Conservation (phyloP, 1,284 basidiomycete species). For the Macrocybe sp. region DNA sequence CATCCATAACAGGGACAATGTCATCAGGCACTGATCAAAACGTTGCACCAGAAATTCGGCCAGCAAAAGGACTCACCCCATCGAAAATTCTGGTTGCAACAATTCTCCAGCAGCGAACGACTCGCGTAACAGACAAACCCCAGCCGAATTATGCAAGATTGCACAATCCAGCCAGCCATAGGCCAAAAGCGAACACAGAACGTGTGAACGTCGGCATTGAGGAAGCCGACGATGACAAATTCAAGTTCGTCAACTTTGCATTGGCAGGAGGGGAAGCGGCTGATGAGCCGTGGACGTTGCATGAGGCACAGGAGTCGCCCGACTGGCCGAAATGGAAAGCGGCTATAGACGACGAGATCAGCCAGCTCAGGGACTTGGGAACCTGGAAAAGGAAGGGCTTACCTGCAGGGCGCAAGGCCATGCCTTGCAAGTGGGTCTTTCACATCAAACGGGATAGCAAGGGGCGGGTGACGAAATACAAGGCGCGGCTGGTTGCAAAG, state of each 20-base stretch:
- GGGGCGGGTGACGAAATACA: conserved; percentile 4
- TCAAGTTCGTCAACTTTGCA: not conserved
- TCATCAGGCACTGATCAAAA: not conserved
- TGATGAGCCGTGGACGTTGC: not conserved
- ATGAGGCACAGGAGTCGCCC: not conserved
- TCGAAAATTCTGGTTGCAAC: too few species aligned
- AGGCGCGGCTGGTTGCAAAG: conserved; percentile 13
- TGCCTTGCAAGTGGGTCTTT: conserved; percentile 8
- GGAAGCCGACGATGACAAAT: not conserved
- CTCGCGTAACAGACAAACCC: too few species aligned
- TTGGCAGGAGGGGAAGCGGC: not conserved
- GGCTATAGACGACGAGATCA: conserved; percentile 6
- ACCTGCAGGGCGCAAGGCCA: not conserved
- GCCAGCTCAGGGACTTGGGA: conserved; percentile 3
- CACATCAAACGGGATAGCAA: conserved; percentile 1
- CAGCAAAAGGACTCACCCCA: too few species aligned
- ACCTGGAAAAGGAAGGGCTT: conserved; percentile 2
- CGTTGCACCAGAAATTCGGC: too few species aligned
- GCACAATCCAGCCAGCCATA: too few species aligned
- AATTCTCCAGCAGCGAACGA: too few species aligned
- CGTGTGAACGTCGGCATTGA: too few species aligned
- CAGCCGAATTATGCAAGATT: too few species aligned
- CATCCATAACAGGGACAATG: too few species aligned
- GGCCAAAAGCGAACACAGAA: too few species aligned
- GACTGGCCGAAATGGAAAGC: conserved; percentile 1